Conservation (phyloP, 2,329 filamentous ascomycete genomes). For the Aspergillus bombycis region DNA sequence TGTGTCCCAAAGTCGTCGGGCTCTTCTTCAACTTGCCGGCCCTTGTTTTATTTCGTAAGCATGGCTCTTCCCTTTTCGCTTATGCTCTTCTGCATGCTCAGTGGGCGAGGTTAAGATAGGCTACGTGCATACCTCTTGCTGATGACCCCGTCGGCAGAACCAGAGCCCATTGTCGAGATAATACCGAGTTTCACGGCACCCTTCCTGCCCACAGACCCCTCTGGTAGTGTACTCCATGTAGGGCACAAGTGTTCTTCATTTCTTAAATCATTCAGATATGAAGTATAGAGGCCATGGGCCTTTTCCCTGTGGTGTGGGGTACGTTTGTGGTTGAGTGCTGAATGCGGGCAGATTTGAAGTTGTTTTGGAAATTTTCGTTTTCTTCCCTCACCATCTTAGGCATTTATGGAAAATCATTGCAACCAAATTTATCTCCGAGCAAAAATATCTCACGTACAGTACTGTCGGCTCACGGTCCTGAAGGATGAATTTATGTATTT, state of each 20-base stretch:
- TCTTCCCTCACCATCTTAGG: not conserved
- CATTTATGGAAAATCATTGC: not conserved
- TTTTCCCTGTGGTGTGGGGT: not conserved
- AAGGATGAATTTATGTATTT: not conserved
- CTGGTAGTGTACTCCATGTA: conserved; percentile 49
- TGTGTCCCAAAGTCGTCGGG: conserved; percentile 69
- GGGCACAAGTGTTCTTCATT: conserved; percentile 36
- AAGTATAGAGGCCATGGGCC: conserved; percentile 7
- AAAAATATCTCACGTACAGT: not conserved
- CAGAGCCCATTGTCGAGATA: conserved; percentile 75
- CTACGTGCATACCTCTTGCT: conserved; percentile 64
- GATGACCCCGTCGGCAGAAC: conserved; percentile 80
- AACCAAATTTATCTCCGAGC: not conserved
- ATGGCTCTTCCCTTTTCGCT: accelerated
- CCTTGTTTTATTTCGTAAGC: conserved; percentile 27
- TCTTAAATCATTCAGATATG: conserved; percentile 17
- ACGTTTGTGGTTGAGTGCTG: not conserved
- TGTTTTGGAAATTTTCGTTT: not conserved
- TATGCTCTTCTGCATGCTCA: not conserved
- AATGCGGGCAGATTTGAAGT: not conserved
- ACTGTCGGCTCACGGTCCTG: no score
- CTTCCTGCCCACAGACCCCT: conserved; percentile 58
- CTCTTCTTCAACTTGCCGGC: conserved; percentile 57
- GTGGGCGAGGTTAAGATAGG: conserved; percentile 2
- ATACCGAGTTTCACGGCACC: conserved; percentile 72